Evolutionary conservation across 1,284 basidiomycete species (phyloP).

Genomic region (Testicularia cyperi): DNA sequence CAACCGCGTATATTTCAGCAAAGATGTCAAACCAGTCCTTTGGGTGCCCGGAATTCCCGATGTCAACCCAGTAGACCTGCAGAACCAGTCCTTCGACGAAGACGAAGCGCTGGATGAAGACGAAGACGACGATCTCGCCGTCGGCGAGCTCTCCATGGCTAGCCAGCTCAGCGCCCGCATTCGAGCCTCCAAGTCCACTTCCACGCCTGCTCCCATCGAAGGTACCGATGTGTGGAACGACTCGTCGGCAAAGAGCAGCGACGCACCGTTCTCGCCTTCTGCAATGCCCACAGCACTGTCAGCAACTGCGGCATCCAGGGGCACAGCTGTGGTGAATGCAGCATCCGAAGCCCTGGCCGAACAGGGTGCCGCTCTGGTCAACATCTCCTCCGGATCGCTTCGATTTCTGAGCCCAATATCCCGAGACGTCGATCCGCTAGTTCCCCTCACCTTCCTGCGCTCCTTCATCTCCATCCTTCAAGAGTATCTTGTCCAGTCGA

Average conservation of each 20-base stretch:
- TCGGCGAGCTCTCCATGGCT: slow-evolving; percentile 26
- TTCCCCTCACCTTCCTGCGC: slow-evolving; percentile 84
- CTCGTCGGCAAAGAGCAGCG: not conserved
- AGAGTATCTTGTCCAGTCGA: slow-evolving; percentile 45
- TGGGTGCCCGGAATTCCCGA: slow-evolving; percentile 47
- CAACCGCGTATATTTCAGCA: slow-evolving; percentile 29
- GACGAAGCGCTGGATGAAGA: slow-evolving; percentile 12
- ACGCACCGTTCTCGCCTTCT: too few relatives aligned
- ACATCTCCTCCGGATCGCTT: slow-evolving; percentile 73
- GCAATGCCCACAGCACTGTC: not conserved
- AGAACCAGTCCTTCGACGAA: slow-evolving; percentile 7
- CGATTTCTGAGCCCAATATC: slow-evolving; percentile 78
- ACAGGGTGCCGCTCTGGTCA: slow-evolving; percentile 69
- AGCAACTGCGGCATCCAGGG: slow-evolving; percentile 1
- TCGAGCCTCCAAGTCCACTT: not conserved
- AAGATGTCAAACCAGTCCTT: slow-evolving; percentile 40
- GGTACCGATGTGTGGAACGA: slow-evolving; percentile 40
- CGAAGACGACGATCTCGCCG: slow-evolving; percentile 12
- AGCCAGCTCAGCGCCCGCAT: slow-evolving; percentile 34
- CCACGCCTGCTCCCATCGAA: slow-evolving; percentile 2
- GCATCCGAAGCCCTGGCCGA: slow-evolving; percentile 43
- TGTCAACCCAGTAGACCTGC: slow-evolving; percentile 17
- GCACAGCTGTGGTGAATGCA: slow-evolving; percentile 11
- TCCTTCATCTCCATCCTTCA: slow-evolving; percentile 70
- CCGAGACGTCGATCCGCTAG: slow-evolving; percentile 81